These are phyloP conservation scores for Wickerhamiella australiensis DNA, from an alignment of 805 yeast genomes.

Conservation along the genomic window DNA sequence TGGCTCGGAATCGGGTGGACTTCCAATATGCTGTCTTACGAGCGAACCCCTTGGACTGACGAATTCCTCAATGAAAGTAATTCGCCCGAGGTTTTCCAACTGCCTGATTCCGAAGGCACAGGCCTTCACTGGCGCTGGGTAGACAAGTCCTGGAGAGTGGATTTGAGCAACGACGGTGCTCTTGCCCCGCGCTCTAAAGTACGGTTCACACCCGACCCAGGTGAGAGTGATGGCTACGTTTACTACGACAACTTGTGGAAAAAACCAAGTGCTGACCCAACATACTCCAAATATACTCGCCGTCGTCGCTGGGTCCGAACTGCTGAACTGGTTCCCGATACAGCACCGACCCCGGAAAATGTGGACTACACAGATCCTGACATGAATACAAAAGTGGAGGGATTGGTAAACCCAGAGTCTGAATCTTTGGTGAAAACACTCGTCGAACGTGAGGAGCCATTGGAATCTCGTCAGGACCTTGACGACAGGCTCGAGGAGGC, in stretches of 20 bases:
- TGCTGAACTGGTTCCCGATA: conserved; percentile 54
- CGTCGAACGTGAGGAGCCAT: neutral
- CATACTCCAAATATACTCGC: conserved; percentile 82
- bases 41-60: conserved; percentile 95
- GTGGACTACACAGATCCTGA: neutral
- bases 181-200: conserved; percentile 43
- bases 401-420: neutral
- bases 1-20: conserved; percentile 99
- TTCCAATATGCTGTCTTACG: conserved; percentile 76
- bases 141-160: conserved; percentile 83
- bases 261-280: conserved; percentile 74
- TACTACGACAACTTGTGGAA: conserved; percentile 93
- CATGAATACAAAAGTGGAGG: neutral
- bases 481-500: neutral
- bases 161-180: conserved; percentile 78
- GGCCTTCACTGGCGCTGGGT: conserved; percentile 92
- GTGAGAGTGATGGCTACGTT: conserved; percentile 70
- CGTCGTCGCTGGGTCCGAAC: conserved; percentile 93
- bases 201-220: conserved; percentile 44
- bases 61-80: conserved; percentile 81
- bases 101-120: conserved; percentile 59
- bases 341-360: neutral
- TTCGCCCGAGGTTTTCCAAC: conserved; percentile 60
- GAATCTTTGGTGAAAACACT: neutral
- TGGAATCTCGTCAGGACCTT: neutral